Conservation (phyloP, 2,329 filamentous ascomycete species). For the Fusarium vanettenii region DNA sequence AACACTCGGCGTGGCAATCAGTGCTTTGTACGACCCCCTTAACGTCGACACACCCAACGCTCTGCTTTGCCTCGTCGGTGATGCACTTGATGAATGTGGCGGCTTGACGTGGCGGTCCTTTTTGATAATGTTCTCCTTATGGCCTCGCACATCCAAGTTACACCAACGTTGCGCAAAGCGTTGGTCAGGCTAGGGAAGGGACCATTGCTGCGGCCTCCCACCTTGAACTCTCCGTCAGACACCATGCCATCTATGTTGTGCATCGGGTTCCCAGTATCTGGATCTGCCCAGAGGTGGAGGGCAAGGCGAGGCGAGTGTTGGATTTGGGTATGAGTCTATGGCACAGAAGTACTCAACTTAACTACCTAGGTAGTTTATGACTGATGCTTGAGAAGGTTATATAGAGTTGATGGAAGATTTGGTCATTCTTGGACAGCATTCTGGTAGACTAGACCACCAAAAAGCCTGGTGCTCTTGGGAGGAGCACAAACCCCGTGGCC, state of each 20-base stretch:
- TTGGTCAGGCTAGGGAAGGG: slow-evolving; percentile 88
- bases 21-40: slow-evolving; percentile 89
- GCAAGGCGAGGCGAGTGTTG: slow-evolving; percentile 83
- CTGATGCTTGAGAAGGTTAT: slow-evolving; percentile 87
- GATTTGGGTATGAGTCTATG: slow-evolving; percentile 88
- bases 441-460: slow-evolving; percentile 91
- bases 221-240: slow-evolving; percentile 82
- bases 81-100: slow-evolving; percentile 95
- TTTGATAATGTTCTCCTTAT: slow-evolving; percentile 96
- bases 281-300: slow-evolving; percentile 73
- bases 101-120: slow-evolving; percentile 85
- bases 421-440: slow-evolving; percentile 85
- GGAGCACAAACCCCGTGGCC: slow-evolving; percentile 84
- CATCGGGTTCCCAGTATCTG: slow-evolving; percentile 82
- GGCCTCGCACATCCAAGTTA: slow-evolving; percentile 92
- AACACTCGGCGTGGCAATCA: slow-evolving; percentile 86
- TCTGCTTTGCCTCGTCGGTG: slow-evolving; percentile 72
- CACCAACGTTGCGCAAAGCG: slow-evolving; percentile 79
- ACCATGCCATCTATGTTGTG: slow-evolving; percentile 91
- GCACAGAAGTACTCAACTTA: slow-evolving; percentile 86
- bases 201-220: slow-evolving; percentile 86
- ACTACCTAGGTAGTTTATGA: slow-evolving; percentile 75
- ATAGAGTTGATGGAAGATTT: slow-evolving; percentile 67
- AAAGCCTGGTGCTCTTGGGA: slow-evolving; percentile 63
- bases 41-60: slow-evolving; percentile 91